These are phyloP conservation scores for Lachancea quebecensis DNA, from an alignment of 805 yeast genomes.

Conservation along the genomic window DNA sequence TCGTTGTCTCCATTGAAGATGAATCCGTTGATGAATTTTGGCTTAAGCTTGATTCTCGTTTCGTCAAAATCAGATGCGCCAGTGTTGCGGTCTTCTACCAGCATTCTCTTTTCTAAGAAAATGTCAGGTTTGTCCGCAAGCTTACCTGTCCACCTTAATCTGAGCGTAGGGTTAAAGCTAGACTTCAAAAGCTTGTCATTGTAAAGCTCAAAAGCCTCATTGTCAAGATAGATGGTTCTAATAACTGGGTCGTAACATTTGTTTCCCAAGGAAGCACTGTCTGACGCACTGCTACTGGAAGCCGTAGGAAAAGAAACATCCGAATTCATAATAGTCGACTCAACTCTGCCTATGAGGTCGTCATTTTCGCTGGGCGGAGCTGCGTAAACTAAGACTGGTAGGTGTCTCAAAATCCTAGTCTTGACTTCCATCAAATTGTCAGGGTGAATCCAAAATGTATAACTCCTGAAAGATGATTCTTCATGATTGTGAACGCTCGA, in stretches of 20 bases:
- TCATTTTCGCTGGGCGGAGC: conserved; percentile 32
- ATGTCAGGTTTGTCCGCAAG: conserved; percentile 71
- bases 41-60: conserved; percentile 64
- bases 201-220: conserved; percentile 72
- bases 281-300: conserved; percentile 40
- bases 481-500: conserved; percentile 29
- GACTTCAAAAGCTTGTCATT: conserved; percentile 72
- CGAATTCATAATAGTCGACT: conserved; percentile 21
- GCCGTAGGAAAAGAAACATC: conserved; percentile 20
- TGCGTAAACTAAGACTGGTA: conserved; percentile 81
- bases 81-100: conserved; percentile 43
- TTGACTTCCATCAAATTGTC: conserved; percentile 96
- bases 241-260: conserved; percentile 68
- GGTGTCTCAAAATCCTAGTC: conserved; percentile 86
- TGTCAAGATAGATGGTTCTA: conserved; percentile 84
- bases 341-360: conserved; percentile 23
- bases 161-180: conserved; percentile 62
- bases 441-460: conserved; percentile 95
- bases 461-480: conserved; percentile 45
- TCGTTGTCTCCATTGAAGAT: conserved; percentile 44
- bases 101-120: conserved; percentile 70
- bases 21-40: conserved; percentile 72
- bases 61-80: conserved; percentile 50
- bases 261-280: conserved; percentile 31
- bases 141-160: conserved; percentile 89